Evolutionary conservation across 306 rosid genomes (phyloP), one percentile per base, ranked within the genome.

Genomic region (Begonia fuchsioides): DNA sequence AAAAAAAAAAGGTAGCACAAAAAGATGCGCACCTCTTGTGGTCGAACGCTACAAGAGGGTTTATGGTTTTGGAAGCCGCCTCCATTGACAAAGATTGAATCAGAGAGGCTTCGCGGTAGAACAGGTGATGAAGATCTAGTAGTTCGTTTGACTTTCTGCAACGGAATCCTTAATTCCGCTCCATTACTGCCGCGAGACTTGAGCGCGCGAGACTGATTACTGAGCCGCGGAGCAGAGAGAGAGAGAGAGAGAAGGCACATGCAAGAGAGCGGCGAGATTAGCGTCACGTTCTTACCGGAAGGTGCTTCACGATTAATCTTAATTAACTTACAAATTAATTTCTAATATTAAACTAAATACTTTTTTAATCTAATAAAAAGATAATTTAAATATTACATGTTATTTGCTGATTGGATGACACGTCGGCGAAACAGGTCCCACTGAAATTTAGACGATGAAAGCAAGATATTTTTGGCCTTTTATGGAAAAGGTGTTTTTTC

Each of bases 21-120:
- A n/a, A 17, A 12, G 38, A 57, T 15, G 26, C 50, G 75, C 65
- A 92, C 98, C 98, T 82, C 83, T 92, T 92, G 75, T 92, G 87
- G 51, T 92, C 98, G 74, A 79, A 82, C 55, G 94, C 74, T 55
- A 72, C 58, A 62, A 86, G 64, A 53, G 83, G 77, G 49, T 81
- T 88, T 14, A 68, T 32, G 18, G 72, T 58, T 55, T 65, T 78
- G 70, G 50, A 50, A 49, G 53, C 47, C 50, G 75, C 50, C 64
- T 71, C 84, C 84, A 80, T 84, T 60, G 55, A 14, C 3, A 49
- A 43, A 43, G 51, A 55, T 39, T 62, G 54, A 66, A 54, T 8
- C 17, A 48, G 63, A 58, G 63, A 58, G 32, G 35, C 15, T 58
- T 49, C 32, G 13, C 63, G 63, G 15, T 15, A 26, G 62, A 48